Conservation (phyloP, 192 early-diverging fungal genomes). For the Geranomyces michiganensis region DNA sequence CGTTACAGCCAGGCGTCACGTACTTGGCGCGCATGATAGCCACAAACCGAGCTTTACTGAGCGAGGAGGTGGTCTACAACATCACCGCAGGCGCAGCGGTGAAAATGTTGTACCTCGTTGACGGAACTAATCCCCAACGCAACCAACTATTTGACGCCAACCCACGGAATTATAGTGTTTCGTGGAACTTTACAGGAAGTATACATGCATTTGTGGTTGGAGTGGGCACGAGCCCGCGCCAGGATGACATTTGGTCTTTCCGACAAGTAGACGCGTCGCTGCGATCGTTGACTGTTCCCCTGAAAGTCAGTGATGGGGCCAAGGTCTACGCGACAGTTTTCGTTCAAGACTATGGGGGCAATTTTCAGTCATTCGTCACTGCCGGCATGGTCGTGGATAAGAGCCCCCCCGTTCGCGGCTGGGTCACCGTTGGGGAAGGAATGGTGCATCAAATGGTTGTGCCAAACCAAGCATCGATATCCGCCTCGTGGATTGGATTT, state of each 20-base stretch:
- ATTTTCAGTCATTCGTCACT: background rate
- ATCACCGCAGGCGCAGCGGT: background rate
- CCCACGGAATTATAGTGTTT: background rate
- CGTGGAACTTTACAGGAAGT: conserved; percentile 9
- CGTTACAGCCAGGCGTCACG: background rate
- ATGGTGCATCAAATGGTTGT: conserved; percentile 1
- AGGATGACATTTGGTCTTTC: conserved; percentile 10
- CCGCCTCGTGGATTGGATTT: conserved; percentile 11
- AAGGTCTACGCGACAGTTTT: background rate
- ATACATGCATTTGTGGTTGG: background rate
- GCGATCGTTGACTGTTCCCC: background rate
- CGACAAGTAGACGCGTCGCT: no score
- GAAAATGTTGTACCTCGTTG: background rate
- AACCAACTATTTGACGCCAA: background rate
- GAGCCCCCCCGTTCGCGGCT: background rate
- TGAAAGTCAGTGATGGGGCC: background rate
- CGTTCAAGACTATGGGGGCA: background rate
- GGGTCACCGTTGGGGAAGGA: background rate
- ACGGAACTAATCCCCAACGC: no score
- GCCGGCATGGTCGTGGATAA: background rate
- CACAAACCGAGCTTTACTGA: conserved; percentile 1
- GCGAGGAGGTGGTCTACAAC: background rate
- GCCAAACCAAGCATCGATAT: background rate
- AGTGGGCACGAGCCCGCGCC: background rate
- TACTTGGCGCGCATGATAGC: conserved; percentile 13